Evolutionary conservation across 352 stramenopile genomes (phyloP).

Genomic region (Phytophthora palmivora): DNA sequence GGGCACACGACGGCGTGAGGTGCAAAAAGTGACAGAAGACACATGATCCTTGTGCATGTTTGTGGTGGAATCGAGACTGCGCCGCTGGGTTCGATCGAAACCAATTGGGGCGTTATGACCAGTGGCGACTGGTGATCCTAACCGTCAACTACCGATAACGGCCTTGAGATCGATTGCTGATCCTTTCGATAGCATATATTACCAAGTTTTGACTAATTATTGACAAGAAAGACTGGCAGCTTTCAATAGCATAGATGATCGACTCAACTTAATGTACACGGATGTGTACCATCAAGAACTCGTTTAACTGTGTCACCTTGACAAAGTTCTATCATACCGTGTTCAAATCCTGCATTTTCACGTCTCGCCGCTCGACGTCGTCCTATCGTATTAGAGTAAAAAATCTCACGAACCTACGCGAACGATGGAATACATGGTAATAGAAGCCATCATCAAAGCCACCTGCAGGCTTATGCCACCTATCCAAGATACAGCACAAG

Average conservation of each 20-base stretch:
- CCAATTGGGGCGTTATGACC: slow-evolving; percentile 5
- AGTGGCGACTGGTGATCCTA: background rate
- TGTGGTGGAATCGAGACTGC: slow-evolving; percentile 2
- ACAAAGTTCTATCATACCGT: too few relatives aligned
- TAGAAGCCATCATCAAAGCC: slow-evolving; percentile 1
- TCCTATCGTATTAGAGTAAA: background rate
- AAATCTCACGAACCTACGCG: background rate
- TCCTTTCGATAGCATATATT: too few relatives aligned
- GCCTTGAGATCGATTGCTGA: too few relatives aligned
- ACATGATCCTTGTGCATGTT: slow-evolving; percentile 12
- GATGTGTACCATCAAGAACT: too few relatives aligned
- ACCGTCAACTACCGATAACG: background rate
- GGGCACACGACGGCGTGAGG: background rate
- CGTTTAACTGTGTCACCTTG: too few relatives aligned
- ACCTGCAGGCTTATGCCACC: background rate
- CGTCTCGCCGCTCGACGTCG: slow-evolving; percentile 10
- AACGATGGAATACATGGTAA: background rate
- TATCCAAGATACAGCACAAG: slow-evolving; percentile 5
- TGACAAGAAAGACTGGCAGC: too few relatives aligned
- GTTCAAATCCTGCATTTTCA: background rate
- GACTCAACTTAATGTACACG: too few relatives aligned
- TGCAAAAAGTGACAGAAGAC: slow-evolving; percentile 3
- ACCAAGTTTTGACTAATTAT: too few relatives aligned
- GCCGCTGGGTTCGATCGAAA: background rate
- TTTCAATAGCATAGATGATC: too few relatives aligned